Percentiles rank a stretch among this genome's conserved stretches.
These are phyloP conservation scores for Scheffersomyces segobiensis DNA, from an alignment of 1,139 yeast species.

Conservation along the genomic window DNA sequence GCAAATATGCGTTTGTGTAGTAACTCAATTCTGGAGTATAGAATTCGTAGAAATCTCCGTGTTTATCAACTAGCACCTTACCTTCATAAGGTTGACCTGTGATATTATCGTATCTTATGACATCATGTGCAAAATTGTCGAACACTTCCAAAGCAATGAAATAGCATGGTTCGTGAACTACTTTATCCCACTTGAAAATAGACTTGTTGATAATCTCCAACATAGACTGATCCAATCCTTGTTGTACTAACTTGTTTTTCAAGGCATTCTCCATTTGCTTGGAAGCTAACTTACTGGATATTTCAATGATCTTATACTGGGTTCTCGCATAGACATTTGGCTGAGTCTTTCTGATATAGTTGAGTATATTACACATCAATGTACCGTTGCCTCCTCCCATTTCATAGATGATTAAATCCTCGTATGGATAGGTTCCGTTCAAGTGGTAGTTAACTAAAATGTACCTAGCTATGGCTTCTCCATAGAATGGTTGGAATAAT, in stretches of 20 bases:
- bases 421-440: slow-evolving; percentile 58
- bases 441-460: slow-evolving; percentile 67
- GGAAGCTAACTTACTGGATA: slow-evolving; percentile 65
- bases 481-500: slow-evolving; percentile 78
- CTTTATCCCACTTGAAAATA: slow-evolving; percentile 70
- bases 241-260: slow-evolving; percentile 32
- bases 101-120: slow-evolving; percentile 69
- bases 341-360: slow-evolving; percentile 59
- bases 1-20: slow-evolving; percentile 56
- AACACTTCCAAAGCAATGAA: slow-evolving; percentile 82
- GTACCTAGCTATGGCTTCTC: slow-evolving; percentile 80
- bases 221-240: slow-evolving; percentile 46
- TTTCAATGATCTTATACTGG: slow-evolving; percentile 74
- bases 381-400: slow-evolving; percentile 94
- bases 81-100: slow-evolving; percentile 77
- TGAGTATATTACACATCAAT: slow-evolving; percentile 74
- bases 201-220: slow-evolving; percentile 72
- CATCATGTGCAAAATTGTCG: slow-evolving; percentile 84
- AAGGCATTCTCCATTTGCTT: slow-evolving; percentile 53
- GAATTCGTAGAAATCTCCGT: slow-evolving; percentile 77
- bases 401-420: slow-evolving; percentile 74
- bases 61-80: slow-evolving; percentile 69
- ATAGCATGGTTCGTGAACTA: slow-evolving; percentile 70
- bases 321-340: slow-evolving; percentile 74
- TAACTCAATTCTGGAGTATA: slow-evolving; percentile 68